phyloP scores from a whole-genome alignment of 257 asterid species.

The Rhazya stricta region DNA sequence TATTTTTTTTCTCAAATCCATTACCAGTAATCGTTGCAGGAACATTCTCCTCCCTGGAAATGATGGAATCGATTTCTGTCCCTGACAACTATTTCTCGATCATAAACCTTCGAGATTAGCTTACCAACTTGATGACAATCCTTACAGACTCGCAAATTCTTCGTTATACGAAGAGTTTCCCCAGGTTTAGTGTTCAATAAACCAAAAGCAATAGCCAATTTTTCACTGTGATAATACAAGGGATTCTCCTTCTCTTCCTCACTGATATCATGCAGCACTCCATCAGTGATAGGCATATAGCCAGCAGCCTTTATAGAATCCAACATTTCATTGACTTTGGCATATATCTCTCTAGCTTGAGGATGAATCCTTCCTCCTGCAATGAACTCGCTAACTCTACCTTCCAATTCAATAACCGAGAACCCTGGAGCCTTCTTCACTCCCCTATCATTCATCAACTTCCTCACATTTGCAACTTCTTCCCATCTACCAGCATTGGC shows the following conservation, averaged over 20 bases:
- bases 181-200: slow-evolving; percentile 56
- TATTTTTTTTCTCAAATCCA: not conserved
- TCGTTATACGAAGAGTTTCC: slow-evolving; percentile 58
- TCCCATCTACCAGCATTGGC: slow-evolving; percentile 72
- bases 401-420: slow-evolving; percentile 57
- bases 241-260: slow-evolving; percentile 75
- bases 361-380: slow-evolving; percentile 79
- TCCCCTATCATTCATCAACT: slow-evolving; percentile 80
- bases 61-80: slow-evolving; percentile 78
- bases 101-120: slow-evolving; percentile 54
- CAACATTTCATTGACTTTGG: slow-evolving; percentile 58
- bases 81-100: slow-evolving; percentile 65
- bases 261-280: slow-evolving; percentile 28
- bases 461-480: slow-evolving; percentile 61
- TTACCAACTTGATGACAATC: slow-evolving; percentile 73
- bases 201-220: slow-evolving; percentile 78
- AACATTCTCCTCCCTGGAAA: slow-evolving; percentile 63
- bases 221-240: slow-evolving; percentile 67
- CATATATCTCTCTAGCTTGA: slow-evolving; percentile 55
- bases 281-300: slow-evolving; percentile 52
- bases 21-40: slow-evolving; percentile 79
- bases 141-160: slow-evolving; percentile 72
- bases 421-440: slow-evolving; percentile 67
- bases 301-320: slow-evolving; percentile 41
- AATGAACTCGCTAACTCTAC: slow-evolving; percentile 52